These are phyloP conservation scores for Larix sibirica DNA, from an alignment of 83 land plant genomes.

Conservation along the genomic window DNA sequence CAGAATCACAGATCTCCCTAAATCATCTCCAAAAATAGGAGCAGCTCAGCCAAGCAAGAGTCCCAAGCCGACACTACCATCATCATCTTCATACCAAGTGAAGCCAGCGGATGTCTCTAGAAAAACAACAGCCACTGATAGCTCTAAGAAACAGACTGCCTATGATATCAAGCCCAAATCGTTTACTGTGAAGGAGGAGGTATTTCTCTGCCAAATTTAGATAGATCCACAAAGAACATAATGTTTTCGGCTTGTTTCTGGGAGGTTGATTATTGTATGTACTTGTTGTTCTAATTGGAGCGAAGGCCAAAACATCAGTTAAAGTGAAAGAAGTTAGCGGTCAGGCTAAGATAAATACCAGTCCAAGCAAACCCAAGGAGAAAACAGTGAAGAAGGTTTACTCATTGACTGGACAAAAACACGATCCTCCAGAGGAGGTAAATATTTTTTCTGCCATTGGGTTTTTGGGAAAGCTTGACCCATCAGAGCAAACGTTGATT, in stretches of 20 bases:
- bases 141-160: background rate
- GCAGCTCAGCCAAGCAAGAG: background rate
- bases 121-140: background rate
- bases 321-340: conserved; percentile 13
- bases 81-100: background rate
- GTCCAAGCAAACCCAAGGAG: conserved; percentile 24
- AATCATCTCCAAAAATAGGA: background rate
- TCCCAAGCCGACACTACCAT: background rate
- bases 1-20: background rate
- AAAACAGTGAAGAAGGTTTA: conserved; percentile 73
- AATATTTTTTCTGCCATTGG: background rate
- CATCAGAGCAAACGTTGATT: too few species aligned
- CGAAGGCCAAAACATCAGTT: background rate
- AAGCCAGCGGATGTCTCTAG: background rate
- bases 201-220: background rate
- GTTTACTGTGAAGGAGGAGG: background rate
- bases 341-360: conserved; percentile 13
- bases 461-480: background rate
- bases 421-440: conserved; percentile 90
- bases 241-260: background rate
- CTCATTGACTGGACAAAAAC: conserved; percentile 72
- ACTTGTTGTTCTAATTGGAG: background rate
- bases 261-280: background rate
- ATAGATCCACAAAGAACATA: background rate
- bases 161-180: background rate